phyloP scores from a whole-genome alignment of 2,329 filamentous ascomycete species.

The Fusarium longipes region DNA sequence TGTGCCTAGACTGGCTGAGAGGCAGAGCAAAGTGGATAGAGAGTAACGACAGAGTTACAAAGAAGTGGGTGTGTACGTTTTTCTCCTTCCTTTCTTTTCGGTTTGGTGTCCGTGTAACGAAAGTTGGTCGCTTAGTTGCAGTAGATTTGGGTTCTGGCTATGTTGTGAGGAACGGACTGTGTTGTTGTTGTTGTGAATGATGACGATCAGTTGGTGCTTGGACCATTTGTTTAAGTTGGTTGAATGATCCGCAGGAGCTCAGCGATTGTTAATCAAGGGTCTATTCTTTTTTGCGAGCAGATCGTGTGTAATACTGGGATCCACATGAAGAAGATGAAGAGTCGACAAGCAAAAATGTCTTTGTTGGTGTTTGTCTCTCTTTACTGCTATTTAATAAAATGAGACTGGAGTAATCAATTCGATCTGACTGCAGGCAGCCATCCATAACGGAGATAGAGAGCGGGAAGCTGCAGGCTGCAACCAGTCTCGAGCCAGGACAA shows the following conservation, averaged over 20 bases:
- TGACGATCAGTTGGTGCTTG: conserved; percentile 32
- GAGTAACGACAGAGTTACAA: background rate
- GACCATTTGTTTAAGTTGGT: conserved; percentile 17
- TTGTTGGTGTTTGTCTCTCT: conserved; percentile 18
- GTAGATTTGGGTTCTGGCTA: background rate
- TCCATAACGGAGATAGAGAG: conserved; percentile 6
- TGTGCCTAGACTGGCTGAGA: background rate
- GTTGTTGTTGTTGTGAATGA: conserved; percentile 3
- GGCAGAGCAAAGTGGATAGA: conserved; percentile 1
- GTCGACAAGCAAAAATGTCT: background rate
- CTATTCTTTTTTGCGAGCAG: background rate
- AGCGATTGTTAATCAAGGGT: background rate
- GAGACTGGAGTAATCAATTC: conserved; percentile 20
- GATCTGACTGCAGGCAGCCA: conserved; percentile 30
- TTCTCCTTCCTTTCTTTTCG: too few relatives aligned
- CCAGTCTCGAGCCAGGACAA: conserved; percentile 24
- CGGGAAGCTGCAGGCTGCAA: conserved; percentile 40
- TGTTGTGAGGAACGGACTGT: background rate
- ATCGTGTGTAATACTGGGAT: conserved; percentile 6
- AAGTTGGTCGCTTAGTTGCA: background rate
- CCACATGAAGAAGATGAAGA: background rate
- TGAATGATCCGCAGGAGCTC: conserved; percentile 24
- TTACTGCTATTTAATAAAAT: conserved; percentile 8
- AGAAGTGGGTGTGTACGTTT: conserved; percentile 1
- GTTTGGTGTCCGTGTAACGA: background rate